Evolutionary conservation across 495 filamentous ascomycete genomes (phyloP).

Genomic region (Xylaria curta): DNA sequence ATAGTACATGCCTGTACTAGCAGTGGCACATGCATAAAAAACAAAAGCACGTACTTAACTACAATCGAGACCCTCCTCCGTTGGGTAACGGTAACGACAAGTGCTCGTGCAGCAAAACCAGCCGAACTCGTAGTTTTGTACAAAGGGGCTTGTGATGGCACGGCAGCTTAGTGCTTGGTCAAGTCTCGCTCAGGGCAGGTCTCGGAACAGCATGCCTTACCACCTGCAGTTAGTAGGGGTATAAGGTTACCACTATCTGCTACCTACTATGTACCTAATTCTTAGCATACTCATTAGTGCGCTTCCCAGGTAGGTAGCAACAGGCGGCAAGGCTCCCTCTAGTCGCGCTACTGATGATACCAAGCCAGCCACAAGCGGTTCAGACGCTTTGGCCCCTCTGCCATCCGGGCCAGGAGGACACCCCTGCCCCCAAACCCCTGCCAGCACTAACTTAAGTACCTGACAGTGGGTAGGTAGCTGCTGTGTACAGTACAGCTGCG

Average conservation of each 20-base stretch:
- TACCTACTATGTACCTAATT: too few relatives aligned
- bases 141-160: not conserved
- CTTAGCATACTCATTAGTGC: not conserved
- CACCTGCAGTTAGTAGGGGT: not conserved
- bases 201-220: not conserved
- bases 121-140: not conserved
- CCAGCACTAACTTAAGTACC: not conserved
- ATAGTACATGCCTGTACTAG: not conserved
- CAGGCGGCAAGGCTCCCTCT: not conserved
- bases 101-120: constrained; percentile 9
- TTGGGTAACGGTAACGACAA: not conserved
- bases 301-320: not conserved
- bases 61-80: not conserved
- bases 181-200: not conserved
- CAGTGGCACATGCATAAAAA: constrained; percentile 4
- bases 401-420: not conserved
- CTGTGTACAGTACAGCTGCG: not conserved
- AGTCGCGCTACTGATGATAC: constrained; percentile 9
- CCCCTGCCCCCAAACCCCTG: not conserved
- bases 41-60: not conserved
- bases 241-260: not conserved
- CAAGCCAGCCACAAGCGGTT: constrained; percentile 17
- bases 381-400: constrained; percentile 20
- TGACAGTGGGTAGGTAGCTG: too few relatives aligned
- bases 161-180: not conserved